Evolutionary conservation across 768 basidiomycete genomes (phyloP).

Genomic region (Tremella fuciformis): DNA sequence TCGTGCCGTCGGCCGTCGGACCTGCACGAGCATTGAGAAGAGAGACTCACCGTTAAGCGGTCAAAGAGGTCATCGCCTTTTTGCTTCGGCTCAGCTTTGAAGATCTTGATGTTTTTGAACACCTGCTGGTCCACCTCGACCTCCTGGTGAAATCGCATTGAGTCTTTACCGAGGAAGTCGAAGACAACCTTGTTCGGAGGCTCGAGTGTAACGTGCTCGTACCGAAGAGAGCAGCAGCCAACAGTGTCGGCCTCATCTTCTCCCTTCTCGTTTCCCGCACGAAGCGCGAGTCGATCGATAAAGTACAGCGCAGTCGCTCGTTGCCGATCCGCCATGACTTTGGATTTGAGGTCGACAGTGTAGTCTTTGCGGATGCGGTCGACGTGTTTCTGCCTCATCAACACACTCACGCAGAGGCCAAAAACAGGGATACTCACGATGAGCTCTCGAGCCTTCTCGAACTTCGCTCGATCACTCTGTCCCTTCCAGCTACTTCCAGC

Average conservation of each 20-base stretch:
- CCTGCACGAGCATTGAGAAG: too few relatives aligned
- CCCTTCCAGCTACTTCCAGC: slow-evolving; percentile 98
- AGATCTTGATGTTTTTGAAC: slow-evolving; percentile 96
- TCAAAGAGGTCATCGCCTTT: slow-evolving; percentile 89
- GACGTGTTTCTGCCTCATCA: slow-evolving; percentile 68
- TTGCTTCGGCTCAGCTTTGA: slow-evolving; percentile 82
- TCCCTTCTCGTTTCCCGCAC: slow-evolving; percentile 99
- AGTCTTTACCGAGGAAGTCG: slow-evolving; percentile 99
- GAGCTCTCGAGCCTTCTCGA: slow-evolving; percentile 94
- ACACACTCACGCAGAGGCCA: neutral
- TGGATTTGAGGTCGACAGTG: slow-evolving; percentile 73
- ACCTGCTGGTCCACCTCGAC: slow-evolving; percentile 86
- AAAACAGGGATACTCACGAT: slow-evolving; percentile 61
- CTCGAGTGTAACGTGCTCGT: slow-evolving; percentile 90
- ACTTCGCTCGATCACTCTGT: slow-evolving; percentile 95
- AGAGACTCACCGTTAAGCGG: slow-evolving; percentile 74
- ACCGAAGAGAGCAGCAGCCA: slow-evolving; percentile 95
- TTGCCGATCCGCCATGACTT: slow-evolving; percentile 91
- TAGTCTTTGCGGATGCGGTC: slow-evolving; percentile 89
- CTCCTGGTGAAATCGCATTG: slow-evolving; percentile 83
- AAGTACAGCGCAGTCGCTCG: slow-evolving; percentile 99
- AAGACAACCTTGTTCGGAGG: slow-evolving; percentile 84
- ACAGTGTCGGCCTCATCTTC: slow-evolving; percentile 99
- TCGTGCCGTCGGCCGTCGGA: too few relatives aligned
- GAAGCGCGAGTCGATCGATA: slow-evolving; percentile 92